phyloP scores from a whole-genome alignment of 148 eudicot genomes.

The Salicornia ramosissima region DNA sequence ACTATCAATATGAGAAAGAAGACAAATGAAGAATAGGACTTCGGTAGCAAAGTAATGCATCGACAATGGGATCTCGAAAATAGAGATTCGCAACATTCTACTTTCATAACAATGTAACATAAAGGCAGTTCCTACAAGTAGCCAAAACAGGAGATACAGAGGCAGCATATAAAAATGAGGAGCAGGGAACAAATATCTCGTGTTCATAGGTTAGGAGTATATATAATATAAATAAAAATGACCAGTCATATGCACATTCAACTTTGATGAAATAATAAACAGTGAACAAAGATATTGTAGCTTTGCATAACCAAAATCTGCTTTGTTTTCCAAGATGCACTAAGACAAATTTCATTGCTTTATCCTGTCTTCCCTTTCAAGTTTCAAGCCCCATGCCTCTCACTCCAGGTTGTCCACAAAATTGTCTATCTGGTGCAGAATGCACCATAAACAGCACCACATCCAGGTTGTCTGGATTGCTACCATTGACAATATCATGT shows the following conservation, averaged over 20 bases:
- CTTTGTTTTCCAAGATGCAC: not conserved
- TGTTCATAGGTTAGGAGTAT: not conserved
- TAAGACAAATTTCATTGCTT: not conserved
- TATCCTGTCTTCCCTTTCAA: not conserved
- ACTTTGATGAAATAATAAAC: no score
- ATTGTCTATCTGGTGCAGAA: no score
- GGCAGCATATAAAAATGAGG: not conserved
- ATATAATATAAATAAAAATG: not conserved
- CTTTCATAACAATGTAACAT: not conserved
- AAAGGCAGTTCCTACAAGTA: not conserved
- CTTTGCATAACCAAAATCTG: not conserved
- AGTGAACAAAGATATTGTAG: not conserved
- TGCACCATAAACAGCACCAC: not conserved
- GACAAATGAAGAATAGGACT: not conserved
- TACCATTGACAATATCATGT: no score
- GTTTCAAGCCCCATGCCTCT: no score
- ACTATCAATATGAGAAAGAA: not conserved
- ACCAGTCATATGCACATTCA: not conserved
- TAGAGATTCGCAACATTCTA: not conserved
- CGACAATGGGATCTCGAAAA: not conserved
- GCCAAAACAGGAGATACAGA: not conserved
- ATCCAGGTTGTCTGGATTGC: no score
- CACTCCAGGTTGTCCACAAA: no score
- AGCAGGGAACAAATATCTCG: not conserved
- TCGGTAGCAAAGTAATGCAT: not conserved